Evolutionary conservation across 2,329 filamentous ascomycete species (phyloP).

Genomic region (Colletotrichum sp.): DNA sequence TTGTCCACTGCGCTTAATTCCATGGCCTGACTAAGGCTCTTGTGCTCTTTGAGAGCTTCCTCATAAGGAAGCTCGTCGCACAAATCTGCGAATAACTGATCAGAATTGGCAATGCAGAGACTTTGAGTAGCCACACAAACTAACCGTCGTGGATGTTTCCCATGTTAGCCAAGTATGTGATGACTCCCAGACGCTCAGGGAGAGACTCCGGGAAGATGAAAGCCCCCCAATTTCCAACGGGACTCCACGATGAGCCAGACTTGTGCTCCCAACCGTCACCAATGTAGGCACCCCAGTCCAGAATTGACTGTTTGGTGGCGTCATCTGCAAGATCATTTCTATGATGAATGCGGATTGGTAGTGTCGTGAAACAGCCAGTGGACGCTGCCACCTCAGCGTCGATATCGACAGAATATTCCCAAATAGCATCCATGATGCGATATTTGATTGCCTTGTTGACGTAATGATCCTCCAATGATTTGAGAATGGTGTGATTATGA

Average conservation of each 20-base stretch:
- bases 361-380: conserved; percentile 1
- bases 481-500: background rate
- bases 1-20: background rate
- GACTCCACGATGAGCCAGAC: background rate
- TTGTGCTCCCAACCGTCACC: conserved; percentile 1
- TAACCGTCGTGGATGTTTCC: conserved; percentile 9
- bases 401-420: background rate
- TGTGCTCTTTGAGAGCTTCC: background rate
- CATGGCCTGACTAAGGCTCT: background rate
- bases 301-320: background rate
- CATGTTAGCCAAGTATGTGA: background rate
- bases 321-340: conserved; percentile 1
- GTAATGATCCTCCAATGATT: background rate
- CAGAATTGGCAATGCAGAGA: background rate
- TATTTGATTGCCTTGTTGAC: background rate
- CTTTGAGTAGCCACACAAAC: background rate
- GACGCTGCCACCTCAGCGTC: background rate
- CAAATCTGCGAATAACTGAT: background rate
- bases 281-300: background rate
- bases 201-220: conserved; percentile 9
- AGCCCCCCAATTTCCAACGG: conserved; percentile 3
- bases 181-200: background rate
- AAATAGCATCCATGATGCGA: background rate
- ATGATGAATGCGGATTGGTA: conserved; percentile 4
- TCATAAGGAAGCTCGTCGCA: background rate